Evolutionary conservation across 208 protist genomes (phyloP), one percentile per base, ranked within the genome.

Genomic region (Leptomonas seymouri): DNA sequence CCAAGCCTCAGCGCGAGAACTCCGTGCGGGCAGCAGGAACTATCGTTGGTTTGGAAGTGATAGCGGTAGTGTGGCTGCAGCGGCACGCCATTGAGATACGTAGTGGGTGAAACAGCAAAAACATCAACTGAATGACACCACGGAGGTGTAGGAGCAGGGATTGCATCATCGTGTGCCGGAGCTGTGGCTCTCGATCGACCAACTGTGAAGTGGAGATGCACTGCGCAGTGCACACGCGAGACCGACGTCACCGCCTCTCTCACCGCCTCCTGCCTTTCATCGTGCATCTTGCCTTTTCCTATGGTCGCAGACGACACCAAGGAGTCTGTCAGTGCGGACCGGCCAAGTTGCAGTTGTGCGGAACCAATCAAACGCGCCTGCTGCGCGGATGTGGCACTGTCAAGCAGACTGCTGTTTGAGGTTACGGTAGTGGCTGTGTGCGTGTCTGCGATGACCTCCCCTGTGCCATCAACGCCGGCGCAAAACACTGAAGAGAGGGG

Each of bases 61-160:
- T 86, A 86, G 27, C 81, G 76, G 48, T 81, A 68, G 56, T 79
- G 74, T 0, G 78, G 77, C 6, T 80, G 63, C 59, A 86, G 58
- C 8, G 81, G 67, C 8, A 86, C 71, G 2, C 70, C 70, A 67
- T 67, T 61, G 54, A 78, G 28, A 2, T 50, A 45, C 3, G 76
- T 80, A 3, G 51, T 45, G 4, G 61, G 56, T 3, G 71, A 48
- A 0, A 71, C 21, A 0, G 71, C 56, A 46, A 65, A 77, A 12
- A 77, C 34, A 15, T 77, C 71, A 25, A 71, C 31, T 34, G 71
- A 77, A 21, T 62, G 63, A 34, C 71, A 77, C 25, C 28, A 28
- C 27, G 45, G 44, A 3, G 5, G 20, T 5, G 44, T 48, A 20
- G 12, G n/a, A 31, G 36, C 20, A 48, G 55, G 20, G 7, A 15